Conservation (phyloP, 495 filamentous ascomycete species). For the Bombardia bombarda region DNA sequence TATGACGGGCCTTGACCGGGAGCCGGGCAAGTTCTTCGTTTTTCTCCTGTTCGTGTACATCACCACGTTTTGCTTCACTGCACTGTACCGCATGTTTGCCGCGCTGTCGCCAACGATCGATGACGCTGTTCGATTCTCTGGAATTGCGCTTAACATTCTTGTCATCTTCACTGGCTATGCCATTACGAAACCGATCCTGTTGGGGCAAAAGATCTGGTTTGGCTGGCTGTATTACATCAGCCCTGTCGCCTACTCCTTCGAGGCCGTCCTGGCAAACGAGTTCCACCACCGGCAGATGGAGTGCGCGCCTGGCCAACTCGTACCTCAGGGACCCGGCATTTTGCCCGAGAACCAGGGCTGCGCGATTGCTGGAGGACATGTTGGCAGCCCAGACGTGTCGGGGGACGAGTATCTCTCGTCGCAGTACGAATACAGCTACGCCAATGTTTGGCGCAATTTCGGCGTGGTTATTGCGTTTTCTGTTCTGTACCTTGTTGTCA, state of each 20-base stretch:
- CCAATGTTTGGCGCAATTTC: conserved; percentile 74
- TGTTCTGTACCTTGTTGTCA: conserved; percentile 61
- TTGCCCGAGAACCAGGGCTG: conserved; percentile 51
- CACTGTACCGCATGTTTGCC: conserved; percentile 71
- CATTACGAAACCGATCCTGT: conserved; percentile 61
- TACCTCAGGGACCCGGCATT: conserved; percentile 52
- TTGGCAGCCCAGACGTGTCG: conserved; percentile 41
- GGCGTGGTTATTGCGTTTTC: conserved; percentile 65
- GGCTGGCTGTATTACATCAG: conserved; percentile 72
- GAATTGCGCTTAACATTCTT: conserved; percentile 61
- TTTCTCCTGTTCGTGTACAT: conserved; percentile 51
- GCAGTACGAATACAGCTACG: conserved; percentile 50
- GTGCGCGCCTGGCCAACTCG: conserved; percentile 41
- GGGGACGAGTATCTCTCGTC: conserved; percentile 54
- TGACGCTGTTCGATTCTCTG: conserved; percentile 38
- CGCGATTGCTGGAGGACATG: conserved; percentile 44
- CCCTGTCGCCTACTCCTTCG: conserved; percentile 69
- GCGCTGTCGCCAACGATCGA: conserved; percentile 56
- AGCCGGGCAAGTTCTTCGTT: conserved; percentile 80
- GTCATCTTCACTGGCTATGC: conserved; percentile 74
- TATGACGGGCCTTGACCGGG: conserved; percentile 59
- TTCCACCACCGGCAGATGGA: conserved; percentile 48
- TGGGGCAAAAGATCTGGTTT: conserved; percentile 53
- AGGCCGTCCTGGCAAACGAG: conserved; percentile 60
- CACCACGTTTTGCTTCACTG: conserved; percentile 49